Percentiles rank a stretch among this genome's conserved stretches.
These are phyloP conservation scores for Candida krabiensis DNA, from an alignment of 805 yeast genomes.

Conservation along the genomic window DNA sequence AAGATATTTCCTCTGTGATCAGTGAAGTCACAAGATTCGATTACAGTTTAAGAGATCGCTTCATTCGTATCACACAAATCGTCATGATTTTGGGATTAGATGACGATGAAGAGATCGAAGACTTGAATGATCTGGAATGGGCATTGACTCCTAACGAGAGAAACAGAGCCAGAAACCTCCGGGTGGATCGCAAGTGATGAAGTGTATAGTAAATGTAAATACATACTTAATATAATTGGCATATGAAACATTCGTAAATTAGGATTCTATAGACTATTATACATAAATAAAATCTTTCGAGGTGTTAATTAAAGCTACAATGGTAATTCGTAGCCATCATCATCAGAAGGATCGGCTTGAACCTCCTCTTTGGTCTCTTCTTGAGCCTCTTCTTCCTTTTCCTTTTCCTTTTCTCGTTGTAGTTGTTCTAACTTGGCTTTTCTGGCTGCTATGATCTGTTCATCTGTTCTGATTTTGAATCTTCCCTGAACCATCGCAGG, in stretches of 20 bases:
- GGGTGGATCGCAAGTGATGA: constrained; percentile 41
- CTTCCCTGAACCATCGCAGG: constrained; percentile 41
- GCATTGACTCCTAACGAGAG: constrained; percentile 76
- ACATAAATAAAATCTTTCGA: no score
- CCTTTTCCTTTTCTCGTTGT: constrained; percentile 19
- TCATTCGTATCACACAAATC: constrained; percentile 79
- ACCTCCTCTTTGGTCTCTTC: not conserved
- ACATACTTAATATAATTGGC: no score
- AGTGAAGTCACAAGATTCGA: constrained; percentile 69
- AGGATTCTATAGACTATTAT: no score
- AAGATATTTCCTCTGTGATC: constrained; percentile 74
- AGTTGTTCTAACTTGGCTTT: constrained; percentile 24
- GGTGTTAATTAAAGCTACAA: no score
- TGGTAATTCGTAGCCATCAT: constrained; percentile 8
- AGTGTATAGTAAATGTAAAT: constrained; percentile 4
- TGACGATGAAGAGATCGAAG: constrained; percentile 48
- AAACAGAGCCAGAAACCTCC: constrained; percentile 54
- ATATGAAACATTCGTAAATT: no score
- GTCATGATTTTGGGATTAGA: constrained; percentile 81
- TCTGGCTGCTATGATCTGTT: constrained; percentile 30
- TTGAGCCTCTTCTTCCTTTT: constrained; percentile 8
- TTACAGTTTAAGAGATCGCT: constrained; percentile 74
- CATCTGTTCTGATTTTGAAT: constrained; percentile 46
- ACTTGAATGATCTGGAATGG: constrained; percentile 51
- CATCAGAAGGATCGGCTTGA: not conserved